Evolutionary conservation across 768 basidiomycete species (phyloP).

Genomic region (Crucibulum laeve): DNA sequence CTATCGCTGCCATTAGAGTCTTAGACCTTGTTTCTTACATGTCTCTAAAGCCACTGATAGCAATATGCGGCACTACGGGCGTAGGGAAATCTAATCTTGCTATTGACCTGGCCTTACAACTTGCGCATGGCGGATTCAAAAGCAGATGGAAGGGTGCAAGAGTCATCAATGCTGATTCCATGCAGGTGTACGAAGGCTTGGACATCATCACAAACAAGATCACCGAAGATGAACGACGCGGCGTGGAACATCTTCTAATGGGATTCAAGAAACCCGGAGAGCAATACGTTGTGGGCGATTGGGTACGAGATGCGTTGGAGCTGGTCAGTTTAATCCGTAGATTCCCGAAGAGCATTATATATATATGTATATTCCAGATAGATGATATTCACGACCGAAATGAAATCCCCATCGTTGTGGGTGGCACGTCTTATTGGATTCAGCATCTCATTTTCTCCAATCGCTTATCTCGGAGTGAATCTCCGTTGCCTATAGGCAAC

Average conservation of each 20-base stretch:
- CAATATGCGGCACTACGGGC: slow-evolving; percentile 91
- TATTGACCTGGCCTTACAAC: slow-evolving; percentile 74
- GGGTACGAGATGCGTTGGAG: slow-evolving; percentile 77
- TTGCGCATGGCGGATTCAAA: slow-evolving; percentile 28
- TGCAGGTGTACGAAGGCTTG: slow-evolving; percentile 93
- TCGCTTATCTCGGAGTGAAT: slow-evolving; percentile 35
- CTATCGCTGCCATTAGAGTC: too few species aligned
- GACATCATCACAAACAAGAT: slow-evolving; percentile 96
- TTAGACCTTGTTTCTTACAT: too few species aligned
- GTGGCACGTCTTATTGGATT: slow-evolving; percentile 97
- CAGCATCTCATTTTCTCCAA: slow-evolving; percentile 93
- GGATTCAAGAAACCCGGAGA: slow-evolving; percentile 82
- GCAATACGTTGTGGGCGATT: slow-evolving; percentile 83
- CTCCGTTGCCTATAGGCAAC: slow-evolving; percentile 1
- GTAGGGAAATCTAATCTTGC: slow-evolving; percentile 94
- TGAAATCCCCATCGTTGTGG: slow-evolving; percentile 84
- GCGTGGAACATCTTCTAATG: slow-evolving; percentile 87
- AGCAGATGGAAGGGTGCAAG: slow-evolving; percentile 57
- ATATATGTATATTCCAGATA: slow-evolving; percentile 45
- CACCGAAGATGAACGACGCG: slow-evolving; percentile 66
- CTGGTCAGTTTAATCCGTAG: slow-evolving; percentile 48
- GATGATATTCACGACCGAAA: slow-evolving; percentile 59
- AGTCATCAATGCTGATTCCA: slow-evolving; percentile 94
- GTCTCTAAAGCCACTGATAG: slow-evolving; percentile 63
- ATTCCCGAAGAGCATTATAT: slow-evolving; percentile 5